These are phyloP conservation scores for Pichia norvegensis DNA, from an alignment of 1,139 yeast genomes.

Conservation along the genomic window DNA sequence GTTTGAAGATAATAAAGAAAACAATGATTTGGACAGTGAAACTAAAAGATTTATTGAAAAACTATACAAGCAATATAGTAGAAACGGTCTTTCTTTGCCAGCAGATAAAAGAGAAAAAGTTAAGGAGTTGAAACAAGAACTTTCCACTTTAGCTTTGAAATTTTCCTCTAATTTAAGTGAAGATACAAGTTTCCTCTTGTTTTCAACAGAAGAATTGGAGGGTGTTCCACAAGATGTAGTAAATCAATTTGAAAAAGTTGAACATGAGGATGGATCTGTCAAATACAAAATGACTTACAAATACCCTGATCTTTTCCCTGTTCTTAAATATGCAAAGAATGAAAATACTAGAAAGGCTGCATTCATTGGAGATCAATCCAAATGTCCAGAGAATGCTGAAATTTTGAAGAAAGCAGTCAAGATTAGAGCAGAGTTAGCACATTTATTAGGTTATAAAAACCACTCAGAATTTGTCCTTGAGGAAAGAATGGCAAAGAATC, in stretches of 20 bases:
- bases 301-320: conserved; percentile 72
- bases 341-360: conserved; percentile 61
- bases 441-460: conserved; percentile 54
- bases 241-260: conserved; percentile 45
- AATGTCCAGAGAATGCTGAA: conserved; percentile 54
- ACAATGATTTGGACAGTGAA: conserved; percentile 40
- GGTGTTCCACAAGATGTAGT: conserved; percentile 67
- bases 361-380: conserved; percentile 57
- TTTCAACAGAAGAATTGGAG: conserved; percentile 55
- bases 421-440: conserved; percentile 55
- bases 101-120: conserved; percentile 47
- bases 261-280: conserved; percentile 32
- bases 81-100: conserved; percentile 62
- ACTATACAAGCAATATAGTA: conserved; percentile 44
- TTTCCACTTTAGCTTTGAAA: conserved; percentile 49
- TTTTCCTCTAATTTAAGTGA: conserved; percentile 65
- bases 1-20: conserved; percentile 29
- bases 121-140: conserved; percentile 48
- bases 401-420: conserved; percentile 52
- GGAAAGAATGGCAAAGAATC: conserved; percentile 70
- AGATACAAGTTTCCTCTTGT: conserved; percentile 52
- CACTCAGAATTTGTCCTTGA: conserved; percentile 66
- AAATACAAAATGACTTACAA: conserved; percentile 67
- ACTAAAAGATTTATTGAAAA: conserved; percentile 51
- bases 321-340: conserved; percentile 58